Percentiles rank a stretch among this genome's conserved stretches.
These are phyloP conservation scores for Gossypium schwendimanii DNA, from an alignment of 441 rosid species.

Conservation along the genomic window DNA sequence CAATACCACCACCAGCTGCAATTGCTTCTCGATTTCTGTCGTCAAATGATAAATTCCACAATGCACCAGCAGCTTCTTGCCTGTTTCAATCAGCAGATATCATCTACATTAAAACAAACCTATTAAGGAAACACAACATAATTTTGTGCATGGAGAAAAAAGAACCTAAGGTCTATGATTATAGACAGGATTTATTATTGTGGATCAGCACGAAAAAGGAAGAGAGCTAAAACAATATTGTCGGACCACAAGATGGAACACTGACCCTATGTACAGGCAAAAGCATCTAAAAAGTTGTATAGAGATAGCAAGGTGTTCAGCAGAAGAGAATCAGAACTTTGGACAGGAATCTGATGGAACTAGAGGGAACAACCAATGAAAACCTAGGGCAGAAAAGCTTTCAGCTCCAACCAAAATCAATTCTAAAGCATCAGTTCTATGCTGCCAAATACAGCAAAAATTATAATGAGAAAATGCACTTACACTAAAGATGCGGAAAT, in stretches of 20 bases:
- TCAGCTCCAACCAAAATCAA: background rate
- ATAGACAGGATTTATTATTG: background rate
- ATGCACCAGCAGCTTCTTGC: slow-evolving; percentile 98
- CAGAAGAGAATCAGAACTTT: background rate
- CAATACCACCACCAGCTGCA: slow-evolving; percentile 90
- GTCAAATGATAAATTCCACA: slow-evolving; percentile 94
- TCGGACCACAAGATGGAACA: background rate
- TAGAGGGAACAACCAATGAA: background rate
- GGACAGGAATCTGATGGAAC: background rate
- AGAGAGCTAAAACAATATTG: background rate
- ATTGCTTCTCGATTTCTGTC: slow-evolving; percentile 95
- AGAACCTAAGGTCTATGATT: background rate
- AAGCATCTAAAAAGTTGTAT: background rate
- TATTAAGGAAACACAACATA: background rate
- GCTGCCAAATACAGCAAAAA: background rate
- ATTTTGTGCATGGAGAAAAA: background rate
- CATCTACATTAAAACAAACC: slow-evolving; percentile 1
- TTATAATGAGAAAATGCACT: background rate
- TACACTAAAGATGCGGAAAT: background rate
- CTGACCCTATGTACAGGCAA: slow-evolving; percentile 1
- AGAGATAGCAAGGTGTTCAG: background rate
- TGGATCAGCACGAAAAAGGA: background rate
- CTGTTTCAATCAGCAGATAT: slow-evolving; percentile 31
- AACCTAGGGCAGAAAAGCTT: background rate
- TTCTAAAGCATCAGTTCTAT: background rate